Conservation (phyloP, 495 filamentous ascomycete genomes). For the Talaromyces thailandensis region DNA sequence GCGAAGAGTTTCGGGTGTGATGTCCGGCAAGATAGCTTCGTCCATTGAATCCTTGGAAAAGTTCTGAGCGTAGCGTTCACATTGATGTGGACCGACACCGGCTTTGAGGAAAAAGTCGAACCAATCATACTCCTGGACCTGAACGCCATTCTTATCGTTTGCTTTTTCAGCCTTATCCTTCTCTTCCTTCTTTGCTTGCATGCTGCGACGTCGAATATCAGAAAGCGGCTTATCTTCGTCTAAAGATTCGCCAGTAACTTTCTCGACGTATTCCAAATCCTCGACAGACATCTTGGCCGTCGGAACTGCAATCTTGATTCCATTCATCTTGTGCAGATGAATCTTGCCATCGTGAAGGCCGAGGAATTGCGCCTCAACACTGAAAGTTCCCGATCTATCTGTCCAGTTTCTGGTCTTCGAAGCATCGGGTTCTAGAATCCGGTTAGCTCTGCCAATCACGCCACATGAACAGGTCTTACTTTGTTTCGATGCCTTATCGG, state of each 20-base stretch:
- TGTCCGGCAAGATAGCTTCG: slow-evolving; percentile 78
- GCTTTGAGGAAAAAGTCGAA: slow-evolving; percentile 95
- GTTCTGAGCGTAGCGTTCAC: slow-evolving; percentile 84
- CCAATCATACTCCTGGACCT: slow-evolving; percentile 85
- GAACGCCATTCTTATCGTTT: slow-evolving; percentile 39
- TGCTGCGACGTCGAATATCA: slow-evolving; percentile 51
- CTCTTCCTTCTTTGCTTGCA: slow-evolving; percentile 16
- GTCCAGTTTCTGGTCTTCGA: slow-evolving; percentile 85
- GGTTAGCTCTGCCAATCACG: slow-evolving; percentile 11
- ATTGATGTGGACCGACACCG: slow-evolving; percentile 83
- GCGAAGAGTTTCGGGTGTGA: slow-evolving; percentile 70
- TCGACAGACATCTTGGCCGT: slow-evolving; percentile 89
- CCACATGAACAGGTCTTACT: slow-evolving; percentile 50
- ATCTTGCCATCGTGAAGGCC: slow-evolving; percentile 89
- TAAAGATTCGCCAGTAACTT: slow-evolving; percentile 72
- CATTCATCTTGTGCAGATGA: slow-evolving; percentile 94
- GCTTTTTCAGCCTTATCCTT: slow-evolving; percentile 12
- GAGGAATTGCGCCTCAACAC: slow-evolving; percentile 94
- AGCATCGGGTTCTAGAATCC: slow-evolving; percentile 66
- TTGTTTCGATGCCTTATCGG: slow-evolving; percentile 43
- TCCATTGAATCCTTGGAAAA: slow-evolving; percentile 92
- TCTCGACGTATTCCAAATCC: slow-evolving; percentile 92
- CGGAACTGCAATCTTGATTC: slow-evolving; percentile 95
- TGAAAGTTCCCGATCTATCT: slow-evolving; percentile 89
- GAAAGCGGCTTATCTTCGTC: slow-evolving; percentile 95